phyloP scores from a whole-genome alignment of 176 grass and related monocot species.

The Oryza punctata region DNA sequence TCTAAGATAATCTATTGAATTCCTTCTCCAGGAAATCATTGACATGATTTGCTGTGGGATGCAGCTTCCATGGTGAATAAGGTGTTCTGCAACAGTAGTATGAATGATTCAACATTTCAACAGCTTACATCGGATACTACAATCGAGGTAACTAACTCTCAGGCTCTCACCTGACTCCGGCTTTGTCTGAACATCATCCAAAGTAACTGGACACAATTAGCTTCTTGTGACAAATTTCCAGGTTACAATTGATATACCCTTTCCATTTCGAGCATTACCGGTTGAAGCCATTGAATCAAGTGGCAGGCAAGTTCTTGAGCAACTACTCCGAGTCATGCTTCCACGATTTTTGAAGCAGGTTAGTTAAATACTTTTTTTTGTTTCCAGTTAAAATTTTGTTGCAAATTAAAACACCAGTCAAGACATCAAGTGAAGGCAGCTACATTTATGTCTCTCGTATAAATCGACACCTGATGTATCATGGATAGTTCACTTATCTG shows the following conservation, averaged over 20 bases:
- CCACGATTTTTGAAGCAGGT: slow-evolving; percentile 93
- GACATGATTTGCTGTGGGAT: slow-evolving; percentile 94
- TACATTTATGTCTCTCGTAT: not conserved
- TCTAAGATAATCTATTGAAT: slow-evolving; percentile 57
- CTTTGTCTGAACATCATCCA: not conserved
- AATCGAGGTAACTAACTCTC: slow-evolving; percentile 66
- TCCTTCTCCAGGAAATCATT: slow-evolving; percentile 84
- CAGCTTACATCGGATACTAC: slow-evolving; percentile 84
- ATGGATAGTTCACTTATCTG: too few species aligned
- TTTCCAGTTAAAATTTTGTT: not conserved
- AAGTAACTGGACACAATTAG: slow-evolving; percentile 11
- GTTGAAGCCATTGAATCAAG: slow-evolving; percentile 87
- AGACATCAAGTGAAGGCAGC: slow-evolving; percentile 7
- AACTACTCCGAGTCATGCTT: slow-evolving; percentile 79
- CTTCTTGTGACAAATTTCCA: slow-evolving; percentile 40
- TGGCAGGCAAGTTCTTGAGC: slow-evolving; percentile 85
- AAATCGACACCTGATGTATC: too few species aligned
- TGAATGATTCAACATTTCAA: slow-evolving; percentile 45
- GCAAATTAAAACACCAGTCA: not conserved
- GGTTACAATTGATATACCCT: slow-evolving; percentile 92
- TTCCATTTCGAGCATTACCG: slow-evolving; percentile 80
- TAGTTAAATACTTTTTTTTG: not conserved
- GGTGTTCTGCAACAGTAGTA: slow-evolving; percentile 68
- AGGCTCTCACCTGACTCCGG: not conserved
- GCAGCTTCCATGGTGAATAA: slow-evolving; percentile 99